phyloP scores from a whole-genome alignment of 2,329 filamentous ascomycete species.

The Exophiala xenobiotica region DNA sequence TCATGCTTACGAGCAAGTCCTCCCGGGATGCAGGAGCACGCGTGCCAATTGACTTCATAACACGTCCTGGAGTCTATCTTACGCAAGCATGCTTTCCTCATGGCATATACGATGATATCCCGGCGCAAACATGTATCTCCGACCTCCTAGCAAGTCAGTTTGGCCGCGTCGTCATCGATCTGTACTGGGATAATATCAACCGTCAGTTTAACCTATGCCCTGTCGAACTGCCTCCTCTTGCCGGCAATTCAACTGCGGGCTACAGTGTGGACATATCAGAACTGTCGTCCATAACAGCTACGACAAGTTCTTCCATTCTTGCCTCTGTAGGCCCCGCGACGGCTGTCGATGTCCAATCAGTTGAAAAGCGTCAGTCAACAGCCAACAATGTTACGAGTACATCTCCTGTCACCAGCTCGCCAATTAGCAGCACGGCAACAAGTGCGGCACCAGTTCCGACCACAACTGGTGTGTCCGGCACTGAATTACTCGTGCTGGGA shows the following conservation, averaged over 20 bases:
- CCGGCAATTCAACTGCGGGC: constrained; percentile 22
- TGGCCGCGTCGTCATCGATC: constrained; percentile 57
- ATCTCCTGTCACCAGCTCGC: background rate
- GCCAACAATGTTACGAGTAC: background rate
- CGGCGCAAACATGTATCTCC: constrained; percentile 58
- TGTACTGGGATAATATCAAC: constrained; percentile 62
- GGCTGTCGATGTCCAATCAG: background rate
- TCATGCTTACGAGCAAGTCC: constrained; percentile 45
- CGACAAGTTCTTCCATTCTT: constrained; percentile 1
- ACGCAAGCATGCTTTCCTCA: constrained; percentile 59
- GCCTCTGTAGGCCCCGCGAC: background rate
- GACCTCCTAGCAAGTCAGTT: constrained; percentile 63
- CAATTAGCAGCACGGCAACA: constrained; percentile 11
- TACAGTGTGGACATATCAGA: constrained; percentile 21
- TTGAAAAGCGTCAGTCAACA: constrained; percentile 11
- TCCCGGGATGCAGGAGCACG: constrained; percentile 60
- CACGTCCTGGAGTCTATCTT: constrained; percentile 56
- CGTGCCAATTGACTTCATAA: constrained; percentile 64
- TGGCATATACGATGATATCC: constrained; percentile 53
- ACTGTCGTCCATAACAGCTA: constrained; percentile 18
- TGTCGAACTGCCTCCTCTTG: constrained; percentile 36
- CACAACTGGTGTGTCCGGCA: constrained; percentile 30
- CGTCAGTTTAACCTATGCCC: constrained; percentile 62
- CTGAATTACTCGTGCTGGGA: constrained; percentile 44
- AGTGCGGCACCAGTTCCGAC: constrained; percentile 19